These are phyloP conservation scores for Marasmius sp. DNA, from an alignment of 1,284 basidiomycete species.

Conservation along the genomic window DNA sequence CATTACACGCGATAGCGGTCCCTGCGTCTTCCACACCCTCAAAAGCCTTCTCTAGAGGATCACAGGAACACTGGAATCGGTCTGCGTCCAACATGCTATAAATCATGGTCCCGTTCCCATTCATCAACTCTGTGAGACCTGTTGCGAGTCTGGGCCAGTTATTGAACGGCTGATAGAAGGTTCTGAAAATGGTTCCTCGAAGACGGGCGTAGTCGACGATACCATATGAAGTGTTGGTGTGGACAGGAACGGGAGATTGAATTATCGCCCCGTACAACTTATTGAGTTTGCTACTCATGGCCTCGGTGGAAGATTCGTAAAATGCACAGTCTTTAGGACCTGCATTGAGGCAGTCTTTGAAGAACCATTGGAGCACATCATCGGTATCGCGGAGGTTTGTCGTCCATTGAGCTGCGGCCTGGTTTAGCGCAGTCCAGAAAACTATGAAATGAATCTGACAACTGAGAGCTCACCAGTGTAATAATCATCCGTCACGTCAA, in stretches of 20 bases:
- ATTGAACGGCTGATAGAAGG: slow-evolving; percentile 17
- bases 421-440: not conserved
- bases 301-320: slow-evolving; percentile 12
- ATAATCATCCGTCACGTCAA: slow-evolving; percentile 13
- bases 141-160: slow-evolving; percentile 12
- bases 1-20: slow-evolving; percentile 1
- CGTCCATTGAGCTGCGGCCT: slow-evolving; percentile 10
- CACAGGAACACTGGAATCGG: slow-evolving; percentile 15
- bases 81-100: slow-evolving; percentile 6
- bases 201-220: slow-evolving; percentile 16
- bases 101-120: slow-evolving; percentile 16
- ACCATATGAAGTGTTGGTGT: slow-evolving; percentile 10
- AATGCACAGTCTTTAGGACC: slow-evolving; percentile 17
- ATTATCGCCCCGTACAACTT: slow-evolving; percentile 11
- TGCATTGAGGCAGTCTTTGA: slow-evolving; percentile 16
- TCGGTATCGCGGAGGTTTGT: slow-evolving; percentile 14
- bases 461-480: slow-evolving; percentile 9
- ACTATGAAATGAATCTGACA: not conserved
- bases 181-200: slow-evolving; percentile 6
- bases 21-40: not conserved
- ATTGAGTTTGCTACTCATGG: slow-evolving; percentile 10
- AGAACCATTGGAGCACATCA: slow-evolving; percentile 10
- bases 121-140: slow-evolving; percentile 13
- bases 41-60: not conserved
- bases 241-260: slow-evolving; percentile 15